Percentiles rank a stretch among this genome's conserved stretches.
Conservation (phyloP, 1,284 basidiomycete species). For the Moesziomyces globuligerus region DNA sequence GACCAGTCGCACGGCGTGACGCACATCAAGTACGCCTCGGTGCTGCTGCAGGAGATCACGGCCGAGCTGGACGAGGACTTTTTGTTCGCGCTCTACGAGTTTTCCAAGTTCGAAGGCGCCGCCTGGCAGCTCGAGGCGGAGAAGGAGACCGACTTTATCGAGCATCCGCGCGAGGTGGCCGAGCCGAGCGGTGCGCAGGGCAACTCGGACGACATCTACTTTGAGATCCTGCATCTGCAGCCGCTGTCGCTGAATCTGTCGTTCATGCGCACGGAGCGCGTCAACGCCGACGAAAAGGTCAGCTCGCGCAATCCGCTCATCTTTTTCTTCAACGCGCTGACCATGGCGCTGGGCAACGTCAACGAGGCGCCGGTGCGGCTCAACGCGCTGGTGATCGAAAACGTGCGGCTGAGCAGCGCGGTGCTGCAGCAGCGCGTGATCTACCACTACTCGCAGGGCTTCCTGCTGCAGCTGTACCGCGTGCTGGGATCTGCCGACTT, state of each 20-base stretch:
- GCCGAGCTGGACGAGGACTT: slow-evolving; percentile 98
- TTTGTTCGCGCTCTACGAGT: slow-evolving; percentile 88
- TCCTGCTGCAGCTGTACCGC: slow-evolving; percentile 92
- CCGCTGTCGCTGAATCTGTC: slow-evolving; percentile 92
- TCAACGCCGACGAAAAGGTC: slow-evolving; percentile 81
- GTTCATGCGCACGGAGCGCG: slow-evolving; percentile 94
- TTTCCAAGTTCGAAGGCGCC: slow-evolving; percentile 84
- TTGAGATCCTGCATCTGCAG: slow-evolving; percentile 96
- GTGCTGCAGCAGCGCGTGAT: slow-evolving; percentile 86
- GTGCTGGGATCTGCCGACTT: slow-evolving; percentile 97
- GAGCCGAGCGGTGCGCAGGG: slow-evolving; percentile 76
- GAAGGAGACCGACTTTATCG: slow-evolving; percentile 73
- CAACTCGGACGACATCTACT: slow-evolving; percentile 78
- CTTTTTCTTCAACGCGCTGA: slow-evolving; percentile 91
- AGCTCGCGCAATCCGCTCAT: slow-evolving; percentile 81
- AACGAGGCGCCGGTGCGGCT: slow-evolving; percentile 96
- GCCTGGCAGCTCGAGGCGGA: slow-evolving; percentile 47
- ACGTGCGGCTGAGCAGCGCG: slow-evolving; percentile 86
- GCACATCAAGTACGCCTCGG: slow-evolving; percentile 96
- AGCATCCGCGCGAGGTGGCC: slow-evolving; percentile 78
- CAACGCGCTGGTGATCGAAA: slow-evolving; percentile 93
- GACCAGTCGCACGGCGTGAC: slow-evolving; percentile 88
- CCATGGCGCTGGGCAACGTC: slow-evolving; percentile 96
- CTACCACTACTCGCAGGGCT: slow-evolving; percentile 93
- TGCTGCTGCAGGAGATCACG: slow-evolving; percentile 92